Conservation (phyloP, 345 rosid genomes). For the Draba incana region DNA sequence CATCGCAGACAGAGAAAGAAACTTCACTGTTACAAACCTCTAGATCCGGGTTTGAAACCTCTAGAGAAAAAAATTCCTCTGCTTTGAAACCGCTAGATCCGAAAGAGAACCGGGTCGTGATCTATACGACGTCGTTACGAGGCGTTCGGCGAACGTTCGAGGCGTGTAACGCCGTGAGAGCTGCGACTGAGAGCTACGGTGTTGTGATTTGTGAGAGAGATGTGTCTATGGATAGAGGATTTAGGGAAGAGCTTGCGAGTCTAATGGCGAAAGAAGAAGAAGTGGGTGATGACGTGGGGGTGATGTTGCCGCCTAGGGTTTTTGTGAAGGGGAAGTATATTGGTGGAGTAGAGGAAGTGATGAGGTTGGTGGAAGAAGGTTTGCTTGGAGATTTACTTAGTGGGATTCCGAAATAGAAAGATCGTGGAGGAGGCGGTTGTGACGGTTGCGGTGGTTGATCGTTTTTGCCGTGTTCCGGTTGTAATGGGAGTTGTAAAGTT, state of each 20-base stretch:
- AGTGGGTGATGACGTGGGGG: not conserved
- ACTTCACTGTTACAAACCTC: no score
- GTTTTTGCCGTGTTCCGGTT: conserved; percentile 69
- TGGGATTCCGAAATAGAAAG: conserved; percentile 56
- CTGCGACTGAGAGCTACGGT: conserved; percentile 60
- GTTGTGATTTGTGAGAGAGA: conserved; percentile 67
- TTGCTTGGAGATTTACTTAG: conserved; percentile 54
- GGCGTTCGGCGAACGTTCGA: conserved; percentile 86
- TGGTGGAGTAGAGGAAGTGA: conserved; percentile 85
- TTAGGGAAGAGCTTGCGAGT: conserved; percentile 63
- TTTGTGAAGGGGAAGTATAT: conserved; percentile 78
- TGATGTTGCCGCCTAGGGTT: conserved; percentile 61
- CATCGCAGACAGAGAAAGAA: no score
- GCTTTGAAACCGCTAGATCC: conserved; percentile 32
- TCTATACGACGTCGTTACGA: conserved; percentile 73
- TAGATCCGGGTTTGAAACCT: no score
- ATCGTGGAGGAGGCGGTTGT: conserved; percentile 46
- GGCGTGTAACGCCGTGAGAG: conserved; percentile 71
- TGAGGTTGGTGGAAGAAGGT: conserved; percentile 69
- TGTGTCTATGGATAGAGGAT: conserved; percentile 80
- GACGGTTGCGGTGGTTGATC: conserved; percentile 66
- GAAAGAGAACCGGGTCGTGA: conserved; percentile 59
- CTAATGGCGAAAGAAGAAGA: conserved; percentile 37
- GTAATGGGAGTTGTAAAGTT: conserved; percentile 84
- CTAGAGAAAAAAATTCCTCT: not conserved